A percentile compares a stretch with the other conserved stretches of the same genome.
These are phyloP conservation scores for Lecanicillium sp. DNA, from an alignment of 2,329 filamentous ascomycete genomes.

Conservation along the genomic window DNA sequence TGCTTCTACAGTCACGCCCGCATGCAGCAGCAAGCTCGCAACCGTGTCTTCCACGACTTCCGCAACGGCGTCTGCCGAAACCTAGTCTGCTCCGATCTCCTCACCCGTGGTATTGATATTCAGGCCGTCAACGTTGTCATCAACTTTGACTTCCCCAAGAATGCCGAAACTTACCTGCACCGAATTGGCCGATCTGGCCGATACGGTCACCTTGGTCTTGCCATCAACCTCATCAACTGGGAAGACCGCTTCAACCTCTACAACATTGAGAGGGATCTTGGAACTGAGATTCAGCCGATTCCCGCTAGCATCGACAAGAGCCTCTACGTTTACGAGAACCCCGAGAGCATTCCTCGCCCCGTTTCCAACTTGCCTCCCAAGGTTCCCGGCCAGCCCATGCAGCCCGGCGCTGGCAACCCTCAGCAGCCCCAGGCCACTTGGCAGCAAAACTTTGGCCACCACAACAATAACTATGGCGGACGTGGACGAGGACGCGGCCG, in stretches of 20 bases:
- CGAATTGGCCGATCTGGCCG: conserved; percentile 96
- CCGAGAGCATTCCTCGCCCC: conserved; percentile 87
- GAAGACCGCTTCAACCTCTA: conserved; percentile 98
- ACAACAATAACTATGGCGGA: conserved; percentile 27
- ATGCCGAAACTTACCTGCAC: conserved; percentile 97
- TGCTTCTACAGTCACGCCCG: conserved; percentile 99
- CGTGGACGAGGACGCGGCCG: conserved; percentile 29
- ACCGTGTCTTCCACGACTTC: conserved; percentile 99
- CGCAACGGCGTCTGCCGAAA: conserved; percentile 96
- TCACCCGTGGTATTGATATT: conserved; percentile 98
- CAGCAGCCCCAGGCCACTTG: conserved; percentile 29
- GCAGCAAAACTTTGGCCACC: conserved; percentile 31
- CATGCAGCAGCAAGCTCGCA: conserved; percentile 94
- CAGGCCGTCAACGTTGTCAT: conserved; percentile 99
- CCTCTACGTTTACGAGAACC: conserved; percentile 95
- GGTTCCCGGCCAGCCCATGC: conserved; percentile 17
- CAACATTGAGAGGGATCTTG: conserved; percentile 94
- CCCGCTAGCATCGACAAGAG: conserved; percentile 92
- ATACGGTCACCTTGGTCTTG: conserved; percentile 92
- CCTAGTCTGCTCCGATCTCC: conserved; percentile 91
- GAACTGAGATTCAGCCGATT: conserved; percentile 97
- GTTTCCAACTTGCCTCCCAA: conserved; percentile 39
- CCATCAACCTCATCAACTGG: conserved; percentile 99
- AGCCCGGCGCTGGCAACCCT: conserved; percentile 16
- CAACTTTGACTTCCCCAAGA: conserved; percentile 99